phyloP scores from a whole-genome alignment of 2,329 filamentous ascomycete genomes.

The Fusarium nelsonii region DNA sequence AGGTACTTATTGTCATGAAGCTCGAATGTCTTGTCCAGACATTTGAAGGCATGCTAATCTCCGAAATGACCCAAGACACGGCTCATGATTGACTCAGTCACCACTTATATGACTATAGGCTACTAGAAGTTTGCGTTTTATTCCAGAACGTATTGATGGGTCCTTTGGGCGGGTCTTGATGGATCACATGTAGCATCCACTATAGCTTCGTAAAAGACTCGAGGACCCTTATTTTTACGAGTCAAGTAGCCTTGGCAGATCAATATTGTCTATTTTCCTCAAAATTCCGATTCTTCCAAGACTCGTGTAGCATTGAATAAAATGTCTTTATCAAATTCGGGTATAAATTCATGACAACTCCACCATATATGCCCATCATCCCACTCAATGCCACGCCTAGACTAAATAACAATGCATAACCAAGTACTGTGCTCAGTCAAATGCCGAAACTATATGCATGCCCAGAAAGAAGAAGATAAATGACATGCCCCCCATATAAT shows the following conservation, averaged over 20 bases:
- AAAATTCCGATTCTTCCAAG: neutral
- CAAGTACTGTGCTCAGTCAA: constrained; percentile 25
- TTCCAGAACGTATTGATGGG: neutral
- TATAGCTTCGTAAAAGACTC: neutral
- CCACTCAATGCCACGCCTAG: constrained; percentile 21
- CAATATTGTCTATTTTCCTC: neutral
- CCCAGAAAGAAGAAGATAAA: constrained; percentile 16
- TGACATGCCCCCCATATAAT: constrained; percentile 8
- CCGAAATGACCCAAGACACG: neutral
- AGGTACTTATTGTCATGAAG: neutral
- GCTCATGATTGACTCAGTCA: neutral
- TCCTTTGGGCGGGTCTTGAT: neutral
- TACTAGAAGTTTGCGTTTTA: neutral
- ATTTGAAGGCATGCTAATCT: neutral
- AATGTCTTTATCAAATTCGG: constrained; percentile 23
- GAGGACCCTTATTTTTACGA: constrained; percentile 1
- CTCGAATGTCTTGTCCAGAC: no score
- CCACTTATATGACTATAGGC: neutral
- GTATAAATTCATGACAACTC: constrained; percentile 41
- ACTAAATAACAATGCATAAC: constrained; percentile 32
- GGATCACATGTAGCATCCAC: neutral
- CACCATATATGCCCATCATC: constrained; percentile 25
- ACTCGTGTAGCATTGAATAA: neutral
- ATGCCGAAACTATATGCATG: constrained; percentile 15
- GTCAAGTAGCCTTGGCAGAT: constrained; percentile 7